Percentiles rank a stretch among this genome's conserved stretches.
Conservation (phyloP, 139 green algal species). For the Auxenochlorella protothecoides region DNA sequence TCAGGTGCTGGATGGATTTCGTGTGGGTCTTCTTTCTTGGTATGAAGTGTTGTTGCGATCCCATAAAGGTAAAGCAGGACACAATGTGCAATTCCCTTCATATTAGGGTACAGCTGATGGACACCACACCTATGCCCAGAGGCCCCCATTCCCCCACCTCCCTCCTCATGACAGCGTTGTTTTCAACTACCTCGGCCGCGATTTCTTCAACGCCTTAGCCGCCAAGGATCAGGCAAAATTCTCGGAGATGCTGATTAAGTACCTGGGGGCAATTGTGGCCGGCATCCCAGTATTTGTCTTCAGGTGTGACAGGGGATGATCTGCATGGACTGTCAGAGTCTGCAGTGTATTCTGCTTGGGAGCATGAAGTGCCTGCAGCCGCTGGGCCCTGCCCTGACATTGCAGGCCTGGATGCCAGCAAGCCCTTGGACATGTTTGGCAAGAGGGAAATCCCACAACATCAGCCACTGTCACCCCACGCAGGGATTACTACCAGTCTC, state of each 20-base stretch:
- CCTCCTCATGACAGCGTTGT: constrained; percentile 48
- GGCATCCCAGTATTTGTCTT: constrained; percentile 86
- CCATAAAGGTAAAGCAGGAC: too few species aligned
- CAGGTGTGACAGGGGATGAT: constrained; percentile 9
- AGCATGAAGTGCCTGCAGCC: too few species aligned
- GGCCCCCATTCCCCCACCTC: too few species aligned
- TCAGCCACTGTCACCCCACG: neutral
- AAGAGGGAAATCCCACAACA: too few species aligned
- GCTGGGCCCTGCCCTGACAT: too few species aligned
- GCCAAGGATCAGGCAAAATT: constrained; percentile 54
- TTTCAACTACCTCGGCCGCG: constrained; percentile 96
- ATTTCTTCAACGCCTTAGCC: constrained; percentile 96
- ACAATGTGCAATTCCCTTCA: too few species aligned
- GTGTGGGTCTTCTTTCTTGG: neutral
- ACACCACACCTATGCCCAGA: too few species aligned
- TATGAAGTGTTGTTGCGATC: too few species aligned
- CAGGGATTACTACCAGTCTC: constrained; percentile 39
- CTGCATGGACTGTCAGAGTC: neutral
- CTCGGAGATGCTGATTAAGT: constrained; percentile 65
- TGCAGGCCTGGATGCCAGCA: too few species aligned
- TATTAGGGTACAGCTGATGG: too few species aligned
- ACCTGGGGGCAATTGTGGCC: constrained; percentile 39
- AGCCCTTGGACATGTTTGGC: too few species aligned
- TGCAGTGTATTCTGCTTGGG: too few species aligned
- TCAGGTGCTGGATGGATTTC: constrained; percentile 47